Base-by-base conservation (phyloP, 2,329 filamentous ascomycete species). In the Monosporascus cannonballus region DNA sequence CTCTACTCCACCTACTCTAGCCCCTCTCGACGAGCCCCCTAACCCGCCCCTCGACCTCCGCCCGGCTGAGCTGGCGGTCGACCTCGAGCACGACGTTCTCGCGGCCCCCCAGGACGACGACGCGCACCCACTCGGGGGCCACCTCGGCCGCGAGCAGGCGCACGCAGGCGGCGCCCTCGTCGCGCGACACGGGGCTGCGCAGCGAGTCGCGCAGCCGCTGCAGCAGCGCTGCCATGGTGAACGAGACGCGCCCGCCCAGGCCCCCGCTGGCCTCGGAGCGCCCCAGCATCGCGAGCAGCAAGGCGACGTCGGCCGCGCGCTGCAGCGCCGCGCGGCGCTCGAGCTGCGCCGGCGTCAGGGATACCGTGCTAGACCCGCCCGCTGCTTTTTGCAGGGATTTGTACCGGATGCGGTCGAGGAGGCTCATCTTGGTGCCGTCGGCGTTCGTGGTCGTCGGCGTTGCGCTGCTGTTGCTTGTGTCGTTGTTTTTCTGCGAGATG, bases 361-460 rank as follows among this genome's bases (percentile, higher is more conserved):
- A 78, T 1, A 67, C 59, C 53, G 74, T 53, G 54, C 71, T 49
- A 55, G 71, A 59, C 64, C 68, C 56, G 59, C 77, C 55, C 59
- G 75, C 65, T 56, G 73, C 63, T 66, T 79, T 66, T 66, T 80
- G 75, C 59, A 78, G 69, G 59, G 88, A 81, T 73, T 93, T 93
- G 51, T 79, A 76, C 57, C 87, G 85, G 57, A 95, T 81, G 48
- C 88, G 85, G 67, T 92, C 88, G 53, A 94, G 76, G 24, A 95
- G 80, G 50, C 81, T 83, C 73, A 87, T 84, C 71, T 84, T 76
- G 46, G 70, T 68, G 44, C 72, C 76, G 48, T 75, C 74, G 1
- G 72, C 56, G 54, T 76, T 78, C 30, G 9, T 34, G 38, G 71
- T 58, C 51, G 69, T 59, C 0, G 68, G 53, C 4, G 67, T 46